These are phyloP conservation scores for Lasiosphaeris hirsuta DNA, from an alignment of 495 filamentous ascomycete genomes.

Conservation along the genomic window DNA sequence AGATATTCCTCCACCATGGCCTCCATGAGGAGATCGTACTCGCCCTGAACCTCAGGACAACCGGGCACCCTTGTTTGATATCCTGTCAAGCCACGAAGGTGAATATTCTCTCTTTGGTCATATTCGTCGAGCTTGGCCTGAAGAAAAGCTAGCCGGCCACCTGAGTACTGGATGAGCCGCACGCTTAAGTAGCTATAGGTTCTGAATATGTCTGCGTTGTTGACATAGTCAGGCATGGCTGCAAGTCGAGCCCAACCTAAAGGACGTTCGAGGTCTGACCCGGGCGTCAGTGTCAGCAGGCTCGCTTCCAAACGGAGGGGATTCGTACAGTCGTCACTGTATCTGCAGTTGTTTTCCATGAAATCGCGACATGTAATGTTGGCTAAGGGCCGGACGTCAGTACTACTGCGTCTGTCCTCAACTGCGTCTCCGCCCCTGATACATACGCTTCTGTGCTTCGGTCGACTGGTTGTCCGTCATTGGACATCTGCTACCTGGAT, in stretches of 20 bases:
- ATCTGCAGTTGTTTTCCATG: not conserved
- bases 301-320: too few species aligned
- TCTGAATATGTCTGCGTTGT: constrained; percentile 1
- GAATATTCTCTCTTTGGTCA: not conserved
- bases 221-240: not conserved
- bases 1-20: not conserved
- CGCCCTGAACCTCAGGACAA: not conserved
- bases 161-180: not conserved
- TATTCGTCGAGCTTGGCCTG: not conserved
- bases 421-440: too few species aligned
- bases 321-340: too few species aligned
- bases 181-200: not conserved
- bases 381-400: not conserved
- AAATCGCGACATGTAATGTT: not conserved
- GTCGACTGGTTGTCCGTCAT: too few species aligned
- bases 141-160: not conserved
- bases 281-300: too few species aligned
- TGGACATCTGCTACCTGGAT: too few species aligned
- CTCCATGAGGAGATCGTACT: constrained; percentile 1
- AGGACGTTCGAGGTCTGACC: not conserved
- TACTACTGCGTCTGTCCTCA: not conserved
- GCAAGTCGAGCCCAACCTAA: not conserved
- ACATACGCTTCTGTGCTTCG: too few species aligned
- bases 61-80: constrained; percentile 6
- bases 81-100: not conserved